These are phyloP conservation scores for Coprinopsis sp. DNA, from an alignment of 768 basidiomycete species.

Conservation along the genomic window DNA sequence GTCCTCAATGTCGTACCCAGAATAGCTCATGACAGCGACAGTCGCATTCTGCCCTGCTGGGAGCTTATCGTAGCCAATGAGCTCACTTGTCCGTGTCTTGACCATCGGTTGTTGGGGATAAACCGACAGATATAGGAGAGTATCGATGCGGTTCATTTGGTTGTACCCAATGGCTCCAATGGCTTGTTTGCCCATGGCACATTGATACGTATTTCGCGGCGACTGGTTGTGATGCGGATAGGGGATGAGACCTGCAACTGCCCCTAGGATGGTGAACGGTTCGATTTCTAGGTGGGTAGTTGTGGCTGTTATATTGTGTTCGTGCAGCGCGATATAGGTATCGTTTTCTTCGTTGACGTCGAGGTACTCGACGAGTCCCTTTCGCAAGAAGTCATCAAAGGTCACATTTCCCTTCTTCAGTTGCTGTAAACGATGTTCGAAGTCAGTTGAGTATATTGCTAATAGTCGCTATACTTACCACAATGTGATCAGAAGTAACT, in stretches of 20 bases:
- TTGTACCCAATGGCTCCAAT: constrained; percentile 99
- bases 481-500: constrained; percentile 77
- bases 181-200: constrained; percentile 99
- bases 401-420: constrained; percentile 73
- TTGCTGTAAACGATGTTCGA: constrained; percentile 38
- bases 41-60: constrained; percentile 99
- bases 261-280: constrained; percentile 95
- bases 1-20: constrained; percentile 99
- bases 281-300: constrained; percentile 99
- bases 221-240: constrained; percentile 99
- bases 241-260: constrained; percentile 96
- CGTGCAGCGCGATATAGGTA: constrained; percentile 92
- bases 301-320: constrained; percentile 70
- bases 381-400: constrained; percentile 91
- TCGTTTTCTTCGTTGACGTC: constrained; percentile 99
- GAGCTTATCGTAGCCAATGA: constrained; percentile 92
- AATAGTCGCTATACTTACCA: constrained; percentile 39
- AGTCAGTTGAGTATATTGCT: not conserved
- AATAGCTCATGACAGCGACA: constrained; percentile 98
- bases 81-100: constrained; percentile 96
- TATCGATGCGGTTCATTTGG: constrained; percentile 96
- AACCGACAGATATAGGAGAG: constrained; percentile 93
- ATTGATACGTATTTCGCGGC: constrained; percentile 98
- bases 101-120: constrained; percentile 99
- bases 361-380: constrained; percentile 94